Evolutionary conservation across 257 asterid genomes (phyloP).

Genomic region (Coffea eugenioides): DNA sequence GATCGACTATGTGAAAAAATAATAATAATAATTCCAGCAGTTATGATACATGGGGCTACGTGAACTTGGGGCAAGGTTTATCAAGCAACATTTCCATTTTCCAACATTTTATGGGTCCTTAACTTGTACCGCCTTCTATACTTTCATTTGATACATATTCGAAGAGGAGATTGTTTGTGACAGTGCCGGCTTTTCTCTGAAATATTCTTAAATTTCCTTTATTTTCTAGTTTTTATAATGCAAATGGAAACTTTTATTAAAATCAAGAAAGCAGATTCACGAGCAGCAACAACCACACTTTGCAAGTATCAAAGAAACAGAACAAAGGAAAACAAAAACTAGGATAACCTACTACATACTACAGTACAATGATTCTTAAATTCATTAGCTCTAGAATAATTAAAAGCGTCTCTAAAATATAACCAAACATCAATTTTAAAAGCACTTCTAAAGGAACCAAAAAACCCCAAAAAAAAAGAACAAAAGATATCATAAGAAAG

Average conservation of each 20-base stretch:
- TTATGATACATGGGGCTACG: conserved; percentile 1
- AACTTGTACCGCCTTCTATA: background rate
- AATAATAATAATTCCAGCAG: background rate
- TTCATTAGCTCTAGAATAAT: background rate
- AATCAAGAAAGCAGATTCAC: too few relatives aligned
- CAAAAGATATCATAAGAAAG: too few relatives aligned
- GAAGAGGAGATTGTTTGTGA: background rate
- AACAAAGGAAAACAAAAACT: too few relatives aligned
- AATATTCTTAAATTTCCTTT: background rate
- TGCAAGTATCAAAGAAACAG: too few relatives aligned
- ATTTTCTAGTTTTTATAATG: too few relatives aligned
- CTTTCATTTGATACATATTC: background rate
- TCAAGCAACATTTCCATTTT: background rate
- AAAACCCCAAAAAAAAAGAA: too few relatives aligned
- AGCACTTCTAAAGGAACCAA: too few relatives aligned
- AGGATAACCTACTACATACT: too few relatives aligned
- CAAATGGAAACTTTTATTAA: too few relatives aligned
- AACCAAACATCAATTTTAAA: background rate
- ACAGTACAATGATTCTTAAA: background rate
- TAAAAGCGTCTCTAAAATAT: background rate
- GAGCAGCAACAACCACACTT: too few relatives aligned
- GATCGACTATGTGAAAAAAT: background rate
- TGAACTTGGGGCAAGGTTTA: background rate
- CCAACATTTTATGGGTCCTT: background rate
- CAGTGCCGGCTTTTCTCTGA: background rate